A percentile compares a stretch with the other conserved stretches of the same genome.
These are phyloP conservation scores for Dactylis glomerata DNA, from an alignment of 176 grass and related monocot species.

Conservation along the genomic window DNA sequence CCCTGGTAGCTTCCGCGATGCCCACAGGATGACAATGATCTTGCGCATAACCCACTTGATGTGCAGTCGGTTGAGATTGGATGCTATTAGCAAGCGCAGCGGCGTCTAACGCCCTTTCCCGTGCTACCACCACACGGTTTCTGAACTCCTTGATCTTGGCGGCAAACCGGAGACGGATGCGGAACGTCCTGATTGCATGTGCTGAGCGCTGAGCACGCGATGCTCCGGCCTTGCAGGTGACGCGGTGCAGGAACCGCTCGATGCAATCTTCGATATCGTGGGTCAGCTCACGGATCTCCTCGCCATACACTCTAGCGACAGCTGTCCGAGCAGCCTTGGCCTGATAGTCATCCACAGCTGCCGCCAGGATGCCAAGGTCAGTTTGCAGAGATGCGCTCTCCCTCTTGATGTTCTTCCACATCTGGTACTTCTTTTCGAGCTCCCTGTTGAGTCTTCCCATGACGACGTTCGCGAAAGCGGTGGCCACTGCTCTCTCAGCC, in stretches of 20 bases:
- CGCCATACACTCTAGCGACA: neutral
- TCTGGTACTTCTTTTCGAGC: neutral
- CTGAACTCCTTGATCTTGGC: conserved; percentile 1
- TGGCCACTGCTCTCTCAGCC: neutral
- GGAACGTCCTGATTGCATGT: neutral
- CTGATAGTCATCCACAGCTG: conserved; percentile 1
- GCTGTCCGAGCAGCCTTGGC: neutral
- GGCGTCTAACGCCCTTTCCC: neutral
- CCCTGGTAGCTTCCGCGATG: neutral
- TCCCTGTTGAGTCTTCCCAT: neutral
- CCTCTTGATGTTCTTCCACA: neutral
- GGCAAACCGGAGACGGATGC: neutral
- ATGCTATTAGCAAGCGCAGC: neutral
- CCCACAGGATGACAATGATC: neutral
- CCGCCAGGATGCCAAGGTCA: neutral
- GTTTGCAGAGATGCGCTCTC: neutral
- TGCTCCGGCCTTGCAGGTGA: neutral
- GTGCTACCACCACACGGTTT: neutral
- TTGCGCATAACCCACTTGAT: neutral
- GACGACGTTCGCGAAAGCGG: neutral
- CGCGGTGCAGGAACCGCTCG: conserved; percentile 10
- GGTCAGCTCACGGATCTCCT: neutral
- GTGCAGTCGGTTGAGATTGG: neutral
- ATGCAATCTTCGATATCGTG: conserved; percentile 27
- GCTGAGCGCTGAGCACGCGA: neutral